These are phyloP conservation scores for Trametes villosa DNA, from an alignment of 768 basidiomycete genomes.

Conservation along the genomic window DNA sequence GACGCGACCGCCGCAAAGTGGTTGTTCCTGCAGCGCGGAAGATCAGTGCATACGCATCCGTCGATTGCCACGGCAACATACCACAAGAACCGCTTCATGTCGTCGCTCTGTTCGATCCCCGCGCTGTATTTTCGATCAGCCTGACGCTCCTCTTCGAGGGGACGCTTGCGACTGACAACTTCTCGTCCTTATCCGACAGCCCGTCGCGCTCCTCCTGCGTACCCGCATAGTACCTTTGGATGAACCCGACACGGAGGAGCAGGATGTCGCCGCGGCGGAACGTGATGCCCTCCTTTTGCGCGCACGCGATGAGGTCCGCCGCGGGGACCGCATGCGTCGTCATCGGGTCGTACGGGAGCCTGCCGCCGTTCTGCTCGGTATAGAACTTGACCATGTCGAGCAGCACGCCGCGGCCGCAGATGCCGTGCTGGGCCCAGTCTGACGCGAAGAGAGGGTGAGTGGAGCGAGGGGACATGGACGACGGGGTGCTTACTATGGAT, in stretches of 20 bases:
- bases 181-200: constrained; percentile 48
- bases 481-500: constrained; percentile 63
- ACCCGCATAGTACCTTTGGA: constrained; percentile 52
- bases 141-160: not conserved
- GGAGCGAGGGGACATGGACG: not conserved
- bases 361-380: constrained; percentile 38
- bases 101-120: constrained; percentile 68
- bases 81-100: constrained; percentile 78
- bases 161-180: constrained; percentile 48
- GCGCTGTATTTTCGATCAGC: constrained; percentile 45
- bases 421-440: constrained; percentile 77
- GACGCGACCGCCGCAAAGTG: constrained; percentile 74
- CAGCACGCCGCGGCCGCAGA: constrained; percentile 69
- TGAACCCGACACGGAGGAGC: constrained; percentile 64
- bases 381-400: constrained; percentile 65
- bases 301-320: constrained; percentile 61
- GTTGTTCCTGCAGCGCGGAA: constrained; percentile 56
- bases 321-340: constrained; percentile 54
- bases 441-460: not conserved
- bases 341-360: constrained; percentile 69
- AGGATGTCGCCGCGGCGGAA: constrained; percentile 66
- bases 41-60: not conserved
- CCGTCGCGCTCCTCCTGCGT: constrained; percentile 50
- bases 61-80: constrained; percentile 30
- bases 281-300: constrained; percentile 57